Conservation (phyloP, 306 rosid genomes). For the Lathyrus aphaca region DNA sequence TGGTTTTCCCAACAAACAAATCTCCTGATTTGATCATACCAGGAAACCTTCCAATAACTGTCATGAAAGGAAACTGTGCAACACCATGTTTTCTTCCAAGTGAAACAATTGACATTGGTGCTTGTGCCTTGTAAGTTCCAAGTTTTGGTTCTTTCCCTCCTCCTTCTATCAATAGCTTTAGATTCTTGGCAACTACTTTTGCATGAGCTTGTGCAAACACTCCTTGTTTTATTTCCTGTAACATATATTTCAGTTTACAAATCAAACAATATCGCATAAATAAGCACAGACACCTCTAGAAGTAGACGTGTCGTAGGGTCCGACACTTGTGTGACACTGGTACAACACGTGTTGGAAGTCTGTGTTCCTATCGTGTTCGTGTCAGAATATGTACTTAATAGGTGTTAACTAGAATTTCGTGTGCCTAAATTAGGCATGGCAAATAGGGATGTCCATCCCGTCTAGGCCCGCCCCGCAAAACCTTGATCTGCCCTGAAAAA, state of each 20-base stretch:
- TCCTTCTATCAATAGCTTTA: constrained; percentile 55
- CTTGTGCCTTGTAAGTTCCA: constrained; percentile 53
- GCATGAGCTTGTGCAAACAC: constrained; percentile 70
- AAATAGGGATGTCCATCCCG: no score
- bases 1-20: constrained; percentile 77
- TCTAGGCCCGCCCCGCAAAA: no score
- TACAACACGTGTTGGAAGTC: no score
- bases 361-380: no score
- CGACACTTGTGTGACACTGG: no score
- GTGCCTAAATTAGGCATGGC: no score
- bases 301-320: no score
- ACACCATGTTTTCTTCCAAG: constrained; percentile 77
- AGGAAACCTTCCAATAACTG: constrained; percentile 64
- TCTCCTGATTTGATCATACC: constrained; percentile 78
- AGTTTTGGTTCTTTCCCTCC: constrained; percentile 57
- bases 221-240: constrained; percentile 84
- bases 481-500: not conserved
- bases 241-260: constrained; percentile 24
- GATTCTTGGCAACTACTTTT: constrained; percentile 70
- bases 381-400: not conserved
- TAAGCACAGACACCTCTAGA: no score
- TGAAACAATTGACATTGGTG: constrained; percentile 64
- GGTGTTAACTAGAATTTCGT: not conserved
- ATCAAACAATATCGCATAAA: not conserved
- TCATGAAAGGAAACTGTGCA: constrained; percentile 66